These are phyloP conservation scores for Neonectria coccinea DNA, from an alignment of 2,329 filamentous ascomycete genomes.

Conservation along the genomic window DNA sequence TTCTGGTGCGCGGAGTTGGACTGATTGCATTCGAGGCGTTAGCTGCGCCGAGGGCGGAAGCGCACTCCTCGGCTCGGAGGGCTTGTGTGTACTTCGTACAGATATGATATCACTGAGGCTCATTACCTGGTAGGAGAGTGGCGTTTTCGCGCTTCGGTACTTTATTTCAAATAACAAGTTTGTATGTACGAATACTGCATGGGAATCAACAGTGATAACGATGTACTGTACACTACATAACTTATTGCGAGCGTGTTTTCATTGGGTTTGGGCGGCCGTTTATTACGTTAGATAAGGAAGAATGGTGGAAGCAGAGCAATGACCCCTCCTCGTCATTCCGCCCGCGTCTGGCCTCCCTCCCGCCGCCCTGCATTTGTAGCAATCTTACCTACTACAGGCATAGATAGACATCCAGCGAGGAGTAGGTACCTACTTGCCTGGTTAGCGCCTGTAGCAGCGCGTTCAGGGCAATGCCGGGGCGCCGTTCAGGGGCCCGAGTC, in stretches of 20 bases:
- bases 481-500: neutral
- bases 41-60: conserved; percentile 38
- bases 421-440: neutral
- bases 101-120: conserved; percentile 43
- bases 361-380: no score
- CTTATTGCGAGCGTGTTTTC: conserved; percentile 1
- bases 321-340: conserved; percentile 18
- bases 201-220: neutral
- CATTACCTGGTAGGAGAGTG: conserved; percentile 38
- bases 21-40: conserved; percentile 50
- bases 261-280: neutral
- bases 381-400: no score
- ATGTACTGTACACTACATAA: no score
- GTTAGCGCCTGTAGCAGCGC: conserved; percentile 10
- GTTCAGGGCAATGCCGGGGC: conserved; percentile 13
- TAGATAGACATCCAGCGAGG: no score
- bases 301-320: conserved; percentile 12
- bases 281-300: neutral
- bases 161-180: conserved; percentile 12
- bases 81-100: conserved; percentile 24
- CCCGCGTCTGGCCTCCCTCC: neutral
- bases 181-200: conserved; percentile 1
- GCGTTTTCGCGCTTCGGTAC: conserved; percentile 28
- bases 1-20: conserved; percentile 50
- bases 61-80: conserved; percentile 17